Base-by-base conservation (phyloP, 2,329 filamentous ascomycete species). In the Aspergillus costaricaensis region DNA sequence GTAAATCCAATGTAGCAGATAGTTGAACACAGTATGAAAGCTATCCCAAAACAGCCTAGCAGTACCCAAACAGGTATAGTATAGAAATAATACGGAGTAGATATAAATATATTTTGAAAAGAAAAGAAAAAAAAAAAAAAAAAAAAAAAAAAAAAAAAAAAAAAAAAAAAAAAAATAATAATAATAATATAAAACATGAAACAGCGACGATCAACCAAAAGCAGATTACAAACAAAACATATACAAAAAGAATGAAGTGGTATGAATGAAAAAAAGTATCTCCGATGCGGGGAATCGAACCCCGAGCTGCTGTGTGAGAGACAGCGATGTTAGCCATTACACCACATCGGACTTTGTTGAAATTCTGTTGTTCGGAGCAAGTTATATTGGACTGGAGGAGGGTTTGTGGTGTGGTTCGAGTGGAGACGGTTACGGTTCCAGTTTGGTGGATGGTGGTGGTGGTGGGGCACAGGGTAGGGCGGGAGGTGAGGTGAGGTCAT, bases 231-330 rank as follows among this genome's bases (percentile, higher is more conserved):
- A 36, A 14, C 12, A 36, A 12, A 5, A 5, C n/a, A n/a, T 5
- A 6, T 14, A 14, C 6, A 15, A 14, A 38, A 15, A 39, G 10
- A 38, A 21, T 5, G 21, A n/a, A 57, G 21, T 39, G 51, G 23
- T 23, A 23, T 30, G 27, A 51, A 47, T 19, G 8, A 43, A 10
- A 50, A 50, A 54, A 51, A 47, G 39, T 14, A 15, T 9, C 61
- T 68, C 65, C 66, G 66, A 67, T 62, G 49, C 65, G 65, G 64
- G 64, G 66, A 67, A 67, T 67, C 66, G 66, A 67, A 67, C 64
- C 65, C 66, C 64, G 63, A 66, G 66, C 66, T 68, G 66, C 66
- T 60, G 66, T 68, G 66, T 68, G 64, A 68, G 63, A 67, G 65
- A 67, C 65, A 60, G 65, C 65, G 64, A 67, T 67, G 65, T 67